phyloP scores from a whole-genome alignment of 2,329 filamentous ascomycete genomes.

The Aspergillus jensenii region DNA sequence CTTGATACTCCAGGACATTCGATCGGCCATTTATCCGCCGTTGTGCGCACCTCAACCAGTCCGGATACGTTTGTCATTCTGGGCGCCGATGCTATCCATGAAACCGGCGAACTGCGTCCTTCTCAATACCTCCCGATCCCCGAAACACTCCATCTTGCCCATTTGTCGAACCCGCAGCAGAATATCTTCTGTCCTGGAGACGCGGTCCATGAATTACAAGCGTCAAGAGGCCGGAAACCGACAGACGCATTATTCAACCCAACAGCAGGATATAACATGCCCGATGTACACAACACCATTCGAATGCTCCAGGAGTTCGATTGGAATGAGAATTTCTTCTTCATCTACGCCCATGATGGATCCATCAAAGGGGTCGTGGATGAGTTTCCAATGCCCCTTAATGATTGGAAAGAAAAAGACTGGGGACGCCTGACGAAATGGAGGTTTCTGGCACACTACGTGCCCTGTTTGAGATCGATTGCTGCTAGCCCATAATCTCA shows the following conservation, averaged over 20 bases:
- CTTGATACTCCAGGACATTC: conserved; percentile 39
- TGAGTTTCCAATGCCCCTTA: background rate
- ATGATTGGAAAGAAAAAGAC: background rate
- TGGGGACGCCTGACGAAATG: background rate
- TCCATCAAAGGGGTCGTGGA: background rate
- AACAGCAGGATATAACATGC: no score
- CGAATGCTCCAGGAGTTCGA: background rate
- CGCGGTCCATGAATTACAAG: background rate
- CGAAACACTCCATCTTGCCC: background rate
- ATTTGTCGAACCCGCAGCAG: background rate
- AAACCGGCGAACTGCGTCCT: conserved; percentile 34
- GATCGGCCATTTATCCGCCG: conserved; percentile 12
- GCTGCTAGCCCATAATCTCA: no score
- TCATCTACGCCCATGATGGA: background rate
- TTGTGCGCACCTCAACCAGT: conserved; percentile 22
- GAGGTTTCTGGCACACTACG: background rate
- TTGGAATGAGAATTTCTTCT: background rate
- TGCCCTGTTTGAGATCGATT: no score
- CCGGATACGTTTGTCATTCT: conserved; percentile 25
- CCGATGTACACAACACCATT: background rate
- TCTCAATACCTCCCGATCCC: background rate
- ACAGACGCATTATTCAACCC: background rate
- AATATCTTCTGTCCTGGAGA: background rate
- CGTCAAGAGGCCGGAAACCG: background rate
- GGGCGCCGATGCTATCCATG: conserved; percentile 27